These are phyloP conservation scores for Diversispora eburnea DNA, from an alignment of 192 early-diverging fungal species.

Conservation along the genomic window DNA sequence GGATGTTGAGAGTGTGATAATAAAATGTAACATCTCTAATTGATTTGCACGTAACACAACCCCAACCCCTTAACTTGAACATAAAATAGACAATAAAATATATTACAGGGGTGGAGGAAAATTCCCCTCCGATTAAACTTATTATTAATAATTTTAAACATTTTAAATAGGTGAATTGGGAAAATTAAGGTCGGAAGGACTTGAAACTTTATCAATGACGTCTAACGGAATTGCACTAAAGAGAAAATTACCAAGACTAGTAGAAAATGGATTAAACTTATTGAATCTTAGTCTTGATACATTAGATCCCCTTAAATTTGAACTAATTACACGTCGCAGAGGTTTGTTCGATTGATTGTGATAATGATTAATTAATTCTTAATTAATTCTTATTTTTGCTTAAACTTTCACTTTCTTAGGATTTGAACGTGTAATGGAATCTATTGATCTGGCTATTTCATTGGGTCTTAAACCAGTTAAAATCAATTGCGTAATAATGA, in stretches of 20 bases:
- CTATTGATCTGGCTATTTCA: conserved; percentile 65
- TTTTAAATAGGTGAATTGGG: conserved; percentile 58
- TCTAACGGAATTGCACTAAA: conserved; percentile 92
- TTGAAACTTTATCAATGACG: conserved; percentile 85
- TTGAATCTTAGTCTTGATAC: conserved; percentile 94
- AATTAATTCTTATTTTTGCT: neutral
- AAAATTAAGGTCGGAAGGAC: conserved; percentile 64
- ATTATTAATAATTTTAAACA: neutral
- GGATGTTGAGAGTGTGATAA: no score
- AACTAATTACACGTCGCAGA: conserved; percentile 81
- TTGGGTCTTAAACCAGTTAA: conserved; percentile 75
- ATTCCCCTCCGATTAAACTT: no score
- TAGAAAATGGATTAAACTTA: conserved; percentile 72
- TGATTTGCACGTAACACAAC: no score
- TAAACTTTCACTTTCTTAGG: conserved; percentile 41
- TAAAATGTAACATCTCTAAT: no score
- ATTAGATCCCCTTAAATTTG: conserved; percentile 80
- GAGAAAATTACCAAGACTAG: conserved; percentile 71
- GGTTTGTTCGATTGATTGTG: conserved; percentile 40
- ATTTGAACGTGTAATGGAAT: conserved; percentile 70
- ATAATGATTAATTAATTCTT: no score
- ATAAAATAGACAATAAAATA: no score
- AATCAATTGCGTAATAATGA: conserved; percentile 92
- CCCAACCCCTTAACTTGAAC: no score
- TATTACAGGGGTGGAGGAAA: no score